Conservation (phyloP, 1,284 basidiomycete genomes). For the Stygiomarasmius scandens region DNA sequence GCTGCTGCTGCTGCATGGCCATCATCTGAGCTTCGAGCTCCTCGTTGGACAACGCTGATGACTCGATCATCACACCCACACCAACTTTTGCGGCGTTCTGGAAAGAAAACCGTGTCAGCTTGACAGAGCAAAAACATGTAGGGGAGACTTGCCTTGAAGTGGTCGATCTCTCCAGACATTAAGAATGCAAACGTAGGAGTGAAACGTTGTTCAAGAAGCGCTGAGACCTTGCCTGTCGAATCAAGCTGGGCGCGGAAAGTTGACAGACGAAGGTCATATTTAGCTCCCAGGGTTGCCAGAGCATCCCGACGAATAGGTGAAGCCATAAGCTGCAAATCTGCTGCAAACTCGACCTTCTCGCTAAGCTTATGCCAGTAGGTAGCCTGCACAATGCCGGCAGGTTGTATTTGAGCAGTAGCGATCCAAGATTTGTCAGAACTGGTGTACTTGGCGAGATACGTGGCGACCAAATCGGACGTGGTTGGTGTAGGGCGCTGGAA, state of each 20-base stretch:
- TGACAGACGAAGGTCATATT: slow-evolving; percentile 94
- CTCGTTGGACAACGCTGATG: slow-evolving; percentile 72
- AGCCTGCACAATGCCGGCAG: slow-evolving; percentile 85
- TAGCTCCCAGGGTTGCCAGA: slow-evolving; percentile 89
- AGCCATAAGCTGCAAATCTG: slow-evolving; percentile 87
- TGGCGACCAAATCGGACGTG: slow-evolving; percentile 75
- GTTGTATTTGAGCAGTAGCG: slow-evolving; percentile 89
- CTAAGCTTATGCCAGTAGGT: slow-evolving; percentile 97
- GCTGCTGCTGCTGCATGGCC: slow-evolving; percentile 17
- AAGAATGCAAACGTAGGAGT: slow-evolving; percentile 95
- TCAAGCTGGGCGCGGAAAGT: slow-evolving; percentile 94
- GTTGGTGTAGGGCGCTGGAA: slow-evolving; percentile 81
- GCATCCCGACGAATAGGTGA: slow-evolving; percentile 86
- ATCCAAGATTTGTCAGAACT: slow-evolving; percentile 81
- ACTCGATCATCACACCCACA: slow-evolving; percentile 96
- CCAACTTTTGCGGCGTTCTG: slow-evolving; percentile 94
- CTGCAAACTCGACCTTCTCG: slow-evolving; percentile 98
- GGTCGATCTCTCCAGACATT: slow-evolving; percentile 96
- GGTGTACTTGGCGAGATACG: slow-evolving; percentile 90
- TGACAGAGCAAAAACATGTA: not conserved
- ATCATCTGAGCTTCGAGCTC: slow-evolving; percentile 59
- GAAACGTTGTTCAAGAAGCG: slow-evolving; percentile 93
- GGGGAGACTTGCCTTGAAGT: slow-evolving; percentile 78
- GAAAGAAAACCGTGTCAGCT: slow-evolving; percentile 8
- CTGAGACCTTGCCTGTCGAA: slow-evolving; percentile 92